A percentile compares a stretch with the other conserved stretches of the same genome.
Conservation (phyloP, 2,329 filamentous ascomycete genomes). For the Mycosphaerella arachidis region DNA sequence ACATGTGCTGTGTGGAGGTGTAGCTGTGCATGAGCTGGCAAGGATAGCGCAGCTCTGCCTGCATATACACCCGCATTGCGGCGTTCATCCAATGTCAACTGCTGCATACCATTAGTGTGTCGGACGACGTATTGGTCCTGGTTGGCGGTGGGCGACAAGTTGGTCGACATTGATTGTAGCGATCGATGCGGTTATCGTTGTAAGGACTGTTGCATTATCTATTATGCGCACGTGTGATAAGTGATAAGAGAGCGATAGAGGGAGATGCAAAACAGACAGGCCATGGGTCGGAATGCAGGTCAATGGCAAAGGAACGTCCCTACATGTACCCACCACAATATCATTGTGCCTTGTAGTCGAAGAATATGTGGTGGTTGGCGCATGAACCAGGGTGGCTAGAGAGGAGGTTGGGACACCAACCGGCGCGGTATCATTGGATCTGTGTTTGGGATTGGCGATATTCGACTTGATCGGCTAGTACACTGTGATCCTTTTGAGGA, state of each 20-base stretch:
- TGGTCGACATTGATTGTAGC: neutral
- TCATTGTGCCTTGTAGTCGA: neutral
- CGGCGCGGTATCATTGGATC: neutral
- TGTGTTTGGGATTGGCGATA: neutral
- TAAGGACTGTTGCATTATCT: slow-evolving; percentile 1
- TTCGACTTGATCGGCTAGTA: neutral
- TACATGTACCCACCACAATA: neutral
- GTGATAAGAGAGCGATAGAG: slow-evolving; percentile 1
- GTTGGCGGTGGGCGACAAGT: neutral
- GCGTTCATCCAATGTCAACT: neutral
- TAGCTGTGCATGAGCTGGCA: slow-evolving; percentile 8
- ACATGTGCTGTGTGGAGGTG: neutral
- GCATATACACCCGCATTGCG: slow-evolving; percentile 2
- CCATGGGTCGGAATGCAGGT: neutral
- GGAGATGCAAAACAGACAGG: neutral
- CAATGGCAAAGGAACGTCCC: neutral
- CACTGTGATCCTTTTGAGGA: neutral
- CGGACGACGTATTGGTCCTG: slow-evolving; percentile 7
- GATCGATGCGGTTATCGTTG: neutral
- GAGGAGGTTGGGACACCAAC: neutral
- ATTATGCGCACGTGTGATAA: slow-evolving; percentile 4
- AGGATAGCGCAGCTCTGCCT: slow-evolving; percentile 3
- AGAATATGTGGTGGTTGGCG: neutral
- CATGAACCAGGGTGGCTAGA: neutral
- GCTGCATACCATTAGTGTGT: slow-evolving; percentile 21